Conservation (phyloP, 352 stramenopile species). For the Pelagophyceae sp. region DNA sequence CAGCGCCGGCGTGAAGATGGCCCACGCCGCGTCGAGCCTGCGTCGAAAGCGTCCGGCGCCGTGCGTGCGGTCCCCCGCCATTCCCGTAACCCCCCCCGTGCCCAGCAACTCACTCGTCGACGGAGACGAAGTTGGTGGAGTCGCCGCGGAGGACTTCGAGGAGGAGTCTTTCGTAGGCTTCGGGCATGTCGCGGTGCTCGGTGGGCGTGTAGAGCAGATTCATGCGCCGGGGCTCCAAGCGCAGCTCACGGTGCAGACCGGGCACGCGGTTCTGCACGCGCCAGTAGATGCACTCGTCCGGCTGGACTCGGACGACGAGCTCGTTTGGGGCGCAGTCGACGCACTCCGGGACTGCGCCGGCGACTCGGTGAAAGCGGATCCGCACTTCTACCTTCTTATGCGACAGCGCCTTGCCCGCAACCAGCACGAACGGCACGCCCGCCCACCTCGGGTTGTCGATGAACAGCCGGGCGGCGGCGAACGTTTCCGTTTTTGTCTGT, state of each 20-base stretch:
- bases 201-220: constrained; percentile 21
- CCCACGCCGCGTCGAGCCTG: constrained; percentile 85
- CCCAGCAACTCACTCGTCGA: too few relatives aligned
- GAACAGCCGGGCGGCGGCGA: constrained; percentile 55
- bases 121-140: constrained; percentile 87
- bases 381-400: constrained; percentile 92
- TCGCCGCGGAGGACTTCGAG: constrained; percentile 90
- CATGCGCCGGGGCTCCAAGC: neutral
- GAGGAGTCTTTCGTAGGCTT: constrained; percentile 94
- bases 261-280: constrained; percentile 55
- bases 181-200: constrained; percentile 58
- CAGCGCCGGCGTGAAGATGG: constrained; percentile 96
- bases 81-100: too few relatives aligned
- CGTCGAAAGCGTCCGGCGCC: too few relatives aligned
- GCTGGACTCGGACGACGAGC: constrained; percentile 92
- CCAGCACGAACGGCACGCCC: constrained; percentile 97
- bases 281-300: constrained; percentile 89
- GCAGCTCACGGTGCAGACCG: constrained; percentile 18
- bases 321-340: constrained; percentile 69
- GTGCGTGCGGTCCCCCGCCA: too few relatives aligned
- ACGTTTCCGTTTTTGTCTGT: constrained; percentile 53
- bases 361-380: constrained; percentile 88
- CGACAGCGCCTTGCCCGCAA: constrained; percentile 93
- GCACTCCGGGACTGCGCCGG: constrained; percentile 53
- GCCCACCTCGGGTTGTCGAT: constrained; percentile 90